Percentiles rank a stretch among this genome's conserved stretches.
These are phyloP conservation scores for Leccinum subtestaceum DNA, from an alignment of 768 basidiomycete genomes.

Conservation along the genomic window DNA sequence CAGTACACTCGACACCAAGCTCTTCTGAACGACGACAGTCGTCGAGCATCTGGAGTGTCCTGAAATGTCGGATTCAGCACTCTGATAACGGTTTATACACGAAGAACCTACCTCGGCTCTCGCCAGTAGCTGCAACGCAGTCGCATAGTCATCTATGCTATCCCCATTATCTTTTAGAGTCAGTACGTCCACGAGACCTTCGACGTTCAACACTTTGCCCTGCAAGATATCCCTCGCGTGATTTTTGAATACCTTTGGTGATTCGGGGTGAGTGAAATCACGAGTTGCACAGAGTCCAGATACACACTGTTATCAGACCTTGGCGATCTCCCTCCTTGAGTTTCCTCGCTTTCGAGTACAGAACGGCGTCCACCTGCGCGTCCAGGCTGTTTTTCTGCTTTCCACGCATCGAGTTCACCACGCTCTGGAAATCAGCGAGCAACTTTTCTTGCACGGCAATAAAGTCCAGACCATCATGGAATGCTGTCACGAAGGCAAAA, in stretches of 20 bases:
- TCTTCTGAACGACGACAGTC: constrained; percentile 64
- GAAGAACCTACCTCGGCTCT: constrained; percentile 45
- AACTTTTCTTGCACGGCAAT: constrained; percentile 79
- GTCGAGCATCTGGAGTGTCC: constrained; percentile 70
- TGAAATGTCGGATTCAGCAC: constrained; percentile 28
- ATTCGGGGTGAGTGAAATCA: neutral
- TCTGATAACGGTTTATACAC: neutral
- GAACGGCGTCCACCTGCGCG: constrained; percentile 61
- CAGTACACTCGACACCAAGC: constrained; percentile 88
- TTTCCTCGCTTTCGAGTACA: constrained; percentile 50
- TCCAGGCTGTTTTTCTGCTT: constrained; percentile 62
- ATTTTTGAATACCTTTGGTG: constrained; percentile 61
- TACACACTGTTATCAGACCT: constrained; percentile 44
- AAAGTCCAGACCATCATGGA: constrained; percentile 87
- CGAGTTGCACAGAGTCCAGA: neutral
- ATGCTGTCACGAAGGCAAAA: constrained; percentile 43
- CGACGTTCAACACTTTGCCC: constrained; percentile 69
- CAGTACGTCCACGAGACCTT: constrained; percentile 80
- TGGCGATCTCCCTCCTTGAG: constrained; percentile 40
- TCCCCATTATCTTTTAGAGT: constrained; percentile 78
- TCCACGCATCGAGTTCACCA: constrained; percentile 46
- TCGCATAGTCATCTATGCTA: constrained; percentile 61
- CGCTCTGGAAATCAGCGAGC: constrained; percentile 55
- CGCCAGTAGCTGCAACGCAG: constrained; percentile 64
- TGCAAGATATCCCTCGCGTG: constrained; percentile 67